These are phyloP conservation scores for Populus ilicifolia DNA, from an alignment of 345 rosid genomes.

Conservation along the genomic window DNA sequence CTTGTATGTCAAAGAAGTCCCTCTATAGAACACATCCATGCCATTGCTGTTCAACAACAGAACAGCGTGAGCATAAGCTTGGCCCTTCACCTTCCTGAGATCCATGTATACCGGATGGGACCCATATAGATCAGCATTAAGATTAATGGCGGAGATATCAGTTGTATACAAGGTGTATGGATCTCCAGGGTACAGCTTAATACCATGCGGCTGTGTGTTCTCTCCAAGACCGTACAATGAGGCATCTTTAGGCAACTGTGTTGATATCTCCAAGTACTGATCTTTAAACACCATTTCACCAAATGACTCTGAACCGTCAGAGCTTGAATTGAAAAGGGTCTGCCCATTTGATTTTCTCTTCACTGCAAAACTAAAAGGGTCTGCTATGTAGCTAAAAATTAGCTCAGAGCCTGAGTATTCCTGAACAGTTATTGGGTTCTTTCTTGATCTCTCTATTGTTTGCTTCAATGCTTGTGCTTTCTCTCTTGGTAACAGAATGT, in stretches of 20 bases:
- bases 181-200: constrained; percentile 80
- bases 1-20: constrained; percentile 81
- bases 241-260: constrained; percentile 72
- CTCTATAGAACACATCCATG: constrained; percentile 89
- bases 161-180: constrained; percentile 89
- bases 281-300: constrained; percentile 82
- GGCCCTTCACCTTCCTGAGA: constrained; percentile 73
- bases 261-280: constrained; percentile 93
- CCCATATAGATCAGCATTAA: constrained; percentile 87
- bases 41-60: constrained; percentile 87
- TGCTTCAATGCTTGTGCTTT: constrained; percentile 52
- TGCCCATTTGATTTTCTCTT: constrained; percentile 72
- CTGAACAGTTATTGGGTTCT: constrained; percentile 40
- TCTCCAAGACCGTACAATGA: constrained; percentile 90
- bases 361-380: constrained; percentile 91
- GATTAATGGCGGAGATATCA: constrained; percentile 75
- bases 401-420: constrained; percentile 65
- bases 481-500: constrained; percentile 73
- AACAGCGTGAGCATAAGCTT: constrained; percentile 67
- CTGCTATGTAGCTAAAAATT: constrained; percentile 51
- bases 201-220: constrained; percentile 91
- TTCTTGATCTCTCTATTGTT: constrained; percentile 46
- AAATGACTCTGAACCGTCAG: constrained; percentile 43
- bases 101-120: constrained; percentile 96
- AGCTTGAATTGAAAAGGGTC: constrained; percentile 73